Conservation (phyloP, 345 rosid species). For the Salix exigua region DNA sequence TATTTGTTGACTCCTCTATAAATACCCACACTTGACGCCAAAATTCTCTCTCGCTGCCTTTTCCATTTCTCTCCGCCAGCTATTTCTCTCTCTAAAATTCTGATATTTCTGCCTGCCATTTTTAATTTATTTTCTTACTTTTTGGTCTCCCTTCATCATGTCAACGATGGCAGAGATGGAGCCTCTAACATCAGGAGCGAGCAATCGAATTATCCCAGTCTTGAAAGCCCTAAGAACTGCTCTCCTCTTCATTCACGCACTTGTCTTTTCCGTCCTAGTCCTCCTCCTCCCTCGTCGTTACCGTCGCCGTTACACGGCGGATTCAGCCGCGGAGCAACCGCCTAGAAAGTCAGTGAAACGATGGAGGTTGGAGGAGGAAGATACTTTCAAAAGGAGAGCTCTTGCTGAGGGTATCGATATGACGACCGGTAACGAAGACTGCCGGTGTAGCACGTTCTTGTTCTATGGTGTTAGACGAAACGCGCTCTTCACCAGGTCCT, state of each 20-base stretch:
- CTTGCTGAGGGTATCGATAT: constrained; percentile 70
- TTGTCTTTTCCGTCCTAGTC: constrained; percentile 53
- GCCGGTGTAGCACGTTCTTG: constrained; percentile 51
- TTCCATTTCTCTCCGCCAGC: neutral
- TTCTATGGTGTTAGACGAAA: constrained; percentile 60
- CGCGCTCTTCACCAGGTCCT: constrained; percentile 80
- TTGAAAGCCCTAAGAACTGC: constrained; percentile 44
- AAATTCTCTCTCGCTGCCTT: neutral
- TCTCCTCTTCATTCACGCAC: constrained; percentile 44
- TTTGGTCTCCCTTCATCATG: constrained; percentile 19
- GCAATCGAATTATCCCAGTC: constrained; percentile 89
- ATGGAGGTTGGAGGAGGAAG: constrained; percentile 75
- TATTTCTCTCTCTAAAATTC: neutral
- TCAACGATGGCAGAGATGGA: constrained; percentile 68
- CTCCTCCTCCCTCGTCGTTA: constrained; percentile 67
- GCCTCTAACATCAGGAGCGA: constrained; percentile 90
- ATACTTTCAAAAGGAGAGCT: constrained; percentile 67
- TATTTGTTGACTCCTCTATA: neutral
- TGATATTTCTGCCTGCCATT: neutral
- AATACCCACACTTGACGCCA: neutral
- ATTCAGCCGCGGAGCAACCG: constrained; percentile 14
- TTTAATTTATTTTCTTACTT: neutral
- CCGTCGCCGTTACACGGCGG: constrained; percentile 14
- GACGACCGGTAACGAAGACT: constrained; percentile 41
- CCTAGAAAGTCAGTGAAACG: constrained; percentile 39